Percentiles rank a stretch among this genome's conserved stretches.
Conservation (phyloP, 2,329 filamentous ascomycete genomes). For the Fusarium nematophilum region DNA sequence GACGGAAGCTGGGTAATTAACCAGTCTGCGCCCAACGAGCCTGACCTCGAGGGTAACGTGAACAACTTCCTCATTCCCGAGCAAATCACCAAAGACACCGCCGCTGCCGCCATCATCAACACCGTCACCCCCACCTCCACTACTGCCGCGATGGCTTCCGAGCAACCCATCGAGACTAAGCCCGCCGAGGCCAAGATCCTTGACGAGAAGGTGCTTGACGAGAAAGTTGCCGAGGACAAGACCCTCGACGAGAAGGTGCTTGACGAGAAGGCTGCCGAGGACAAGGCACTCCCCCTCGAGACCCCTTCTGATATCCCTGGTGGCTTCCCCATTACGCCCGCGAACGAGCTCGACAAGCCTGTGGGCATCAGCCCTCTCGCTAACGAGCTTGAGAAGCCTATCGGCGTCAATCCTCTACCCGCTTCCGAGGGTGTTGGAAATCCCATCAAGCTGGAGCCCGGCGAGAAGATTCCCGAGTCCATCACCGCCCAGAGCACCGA, state of each 20-base stretch:
- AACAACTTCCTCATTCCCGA: slow-evolving; percentile 91
- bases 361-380: too few species aligned
- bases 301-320: slow-evolving; percentile 55
- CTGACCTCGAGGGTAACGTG: slow-evolving; percentile 83
- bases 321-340: slow-evolving; percentile 75
- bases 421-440: slow-evolving; percentile 76
- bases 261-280: slow-evolving; percentile 26
- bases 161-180: slow-evolving; percentile 65
- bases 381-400: slow-evolving; percentile 60
- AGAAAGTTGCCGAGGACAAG: slow-evolving; percentile 26
- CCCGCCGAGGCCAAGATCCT: slow-evolving; percentile 27
- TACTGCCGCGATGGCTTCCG: slow-evolving; percentile 73
- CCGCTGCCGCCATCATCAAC: slow-evolving; percentile 68
- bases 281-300: slow-evolving; percentile 46
- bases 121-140: slow-evolving; percentile 77
- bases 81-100: slow-evolving; percentile 66
- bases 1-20: slow-evolving; percentile 92
- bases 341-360: slow-evolving; percentile 61
- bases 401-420: slow-evolving; percentile 71
- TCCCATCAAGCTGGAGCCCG: slow-evolving; percentile 81
- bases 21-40: slow-evolving; percentile 81
- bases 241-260: slow-evolving; percentile 15
- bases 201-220: slow-evolving; percentile 37
- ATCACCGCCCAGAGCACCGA: slow-evolving; percentile 76
- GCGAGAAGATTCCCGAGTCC: slow-evolving; percentile 81